Conservation (phyloP, 495 filamentous ascomycete genomes). For the Neurospora sp. region DNA sequence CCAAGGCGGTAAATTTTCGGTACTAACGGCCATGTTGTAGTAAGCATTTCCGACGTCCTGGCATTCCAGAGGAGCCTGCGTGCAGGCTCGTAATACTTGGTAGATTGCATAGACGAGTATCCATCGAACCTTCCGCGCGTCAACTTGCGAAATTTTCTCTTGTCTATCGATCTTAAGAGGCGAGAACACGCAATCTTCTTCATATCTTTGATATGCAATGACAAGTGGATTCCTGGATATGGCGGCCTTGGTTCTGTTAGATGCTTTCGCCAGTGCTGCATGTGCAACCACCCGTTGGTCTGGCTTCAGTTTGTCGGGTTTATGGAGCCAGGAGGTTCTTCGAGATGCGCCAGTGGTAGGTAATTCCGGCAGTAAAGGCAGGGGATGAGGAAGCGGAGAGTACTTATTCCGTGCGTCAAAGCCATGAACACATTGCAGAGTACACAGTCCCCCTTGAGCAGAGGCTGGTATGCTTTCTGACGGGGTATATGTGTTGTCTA, state of each 20-base stretch:
- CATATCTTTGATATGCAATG: slow-evolving; percentile 35
- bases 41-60: slow-evolving; percentile 17
- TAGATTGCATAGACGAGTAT: slow-evolving; percentile 58
- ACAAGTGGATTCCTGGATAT: slow-evolving; percentile 31
- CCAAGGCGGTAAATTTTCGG: slow-evolving; percentile 33
- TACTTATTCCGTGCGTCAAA: slow-evolving; percentile 49
- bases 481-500: slow-evolving; percentile 38
- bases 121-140: slow-evolving; percentile 60
- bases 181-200: slow-evolving; percentile 31
- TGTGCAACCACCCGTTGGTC: slow-evolving; percentile 25
- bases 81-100: slow-evolving; percentile 50
- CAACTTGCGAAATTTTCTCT: slow-evolving; percentile 35
- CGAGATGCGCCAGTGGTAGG: slow-evolving; percentile 4
- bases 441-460: slow-evolving; percentile 49
- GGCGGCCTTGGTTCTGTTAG: slow-evolving; percentile 23
- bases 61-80: slow-evolving; percentile 28
- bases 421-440: slow-evolving; percentile 45
- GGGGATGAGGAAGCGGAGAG: slow-evolving; percentile 41
- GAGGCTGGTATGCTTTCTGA: slow-evolving; percentile 27
- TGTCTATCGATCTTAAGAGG: slow-evolving; percentile 26
- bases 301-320: slow-evolving; percentile 21
- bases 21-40: slow-evolving; percentile 35
- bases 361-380: slow-evolving; percentile 47
- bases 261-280: slow-evolving; percentile 30
- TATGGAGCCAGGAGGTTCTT: slow-evolving; percentile 22